These are phyloP conservation scores for Sporothrix inflata DNA, from an alignment of 2,329 filamentous ascomycete genomes.

Conservation along the genomic window DNA sequence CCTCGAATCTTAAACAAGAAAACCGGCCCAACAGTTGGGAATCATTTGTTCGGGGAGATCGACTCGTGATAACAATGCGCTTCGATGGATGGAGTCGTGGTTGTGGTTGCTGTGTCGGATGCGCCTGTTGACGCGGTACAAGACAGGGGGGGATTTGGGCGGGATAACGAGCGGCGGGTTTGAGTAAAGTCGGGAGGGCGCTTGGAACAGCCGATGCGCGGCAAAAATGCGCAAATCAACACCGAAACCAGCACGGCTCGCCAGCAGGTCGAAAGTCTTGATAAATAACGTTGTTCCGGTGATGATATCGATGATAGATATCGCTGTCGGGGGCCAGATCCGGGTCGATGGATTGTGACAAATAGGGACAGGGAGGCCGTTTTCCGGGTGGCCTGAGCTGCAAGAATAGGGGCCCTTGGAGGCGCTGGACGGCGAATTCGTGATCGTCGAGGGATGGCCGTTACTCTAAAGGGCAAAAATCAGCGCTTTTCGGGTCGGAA, in stretches of 20 bases:
- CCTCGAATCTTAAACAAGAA: conserved; percentile 10
- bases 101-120: neutral
- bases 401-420: neutral
- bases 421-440: neutral
- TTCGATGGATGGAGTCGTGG: neutral
- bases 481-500: neutral
- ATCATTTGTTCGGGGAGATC: conserved; percentile 5
- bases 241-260: neutral
- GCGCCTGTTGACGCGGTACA: conserved; percentile 7
- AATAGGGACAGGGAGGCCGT: neutral
- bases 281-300: conserved; percentile 10
- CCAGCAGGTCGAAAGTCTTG: neutral
- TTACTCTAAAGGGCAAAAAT: neutral
- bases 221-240: conserved; percentile 12
- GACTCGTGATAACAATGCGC: neutral
- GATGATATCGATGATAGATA: conserved; percentile 22
- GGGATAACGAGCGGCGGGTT: conserved; percentile 15
- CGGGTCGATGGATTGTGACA: conserved; percentile 11
- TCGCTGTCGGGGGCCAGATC: neutral
- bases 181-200: neutral
- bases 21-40: neutral
- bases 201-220: conserved; percentile 15
- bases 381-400: neutral
- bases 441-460: neutral
- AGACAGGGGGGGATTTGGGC: neutral